Base-by-base conservation (phyloP, 768 basidiomycete species). In the Russula sp. region DNA sequence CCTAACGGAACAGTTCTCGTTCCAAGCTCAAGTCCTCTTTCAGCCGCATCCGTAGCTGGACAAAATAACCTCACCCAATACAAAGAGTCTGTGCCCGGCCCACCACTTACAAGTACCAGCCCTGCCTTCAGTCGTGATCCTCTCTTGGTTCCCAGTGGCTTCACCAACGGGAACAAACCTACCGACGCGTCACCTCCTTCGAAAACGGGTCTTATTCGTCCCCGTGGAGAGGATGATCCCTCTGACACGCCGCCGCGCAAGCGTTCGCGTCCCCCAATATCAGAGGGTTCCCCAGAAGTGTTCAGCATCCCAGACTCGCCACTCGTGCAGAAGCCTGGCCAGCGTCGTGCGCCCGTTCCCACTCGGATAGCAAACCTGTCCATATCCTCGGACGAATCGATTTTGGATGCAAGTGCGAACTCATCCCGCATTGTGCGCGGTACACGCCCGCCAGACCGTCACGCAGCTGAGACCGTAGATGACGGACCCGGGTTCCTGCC, bases 21-120 rank as follows among this genome's bases (percentile, higher is more conserved):
- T 26, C 90, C 90, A 54, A 87, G 80, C 75, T 92, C 91, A 59
- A 91, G 88, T 67, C 88, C 89, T 36, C 71, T 81, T 40, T 69
- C 70, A 44, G 73, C 79, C 53, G 81, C 84, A 63, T 65, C 76
- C 16, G 66, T 70, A 18, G 69, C 77, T 63, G 77, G 73, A 28
- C 68, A 78, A 9, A 75, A 82, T 72, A 76, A 77, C 53, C 71
- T 79, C 24, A 76, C 77, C 63, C 70, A 76, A 40, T 78, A 75
- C 16, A 72, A 76, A 63, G 69, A 65, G 51, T 65, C 70, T 26
- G 73, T 77, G 76, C 84, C 83, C 75, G 75, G 79, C 72, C 57
- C 51, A 30, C 36, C 54, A 14, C 73, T 75, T 36, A 77, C 80
- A 1, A 78, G 77, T 34, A 73, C 76, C n/a, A 73, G 70, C 53